Evolutionary conservation across 441 rosid species (phyloP), one percentile per base, ranked within the genome.

Genomic region (Capsella rubella): DNA sequence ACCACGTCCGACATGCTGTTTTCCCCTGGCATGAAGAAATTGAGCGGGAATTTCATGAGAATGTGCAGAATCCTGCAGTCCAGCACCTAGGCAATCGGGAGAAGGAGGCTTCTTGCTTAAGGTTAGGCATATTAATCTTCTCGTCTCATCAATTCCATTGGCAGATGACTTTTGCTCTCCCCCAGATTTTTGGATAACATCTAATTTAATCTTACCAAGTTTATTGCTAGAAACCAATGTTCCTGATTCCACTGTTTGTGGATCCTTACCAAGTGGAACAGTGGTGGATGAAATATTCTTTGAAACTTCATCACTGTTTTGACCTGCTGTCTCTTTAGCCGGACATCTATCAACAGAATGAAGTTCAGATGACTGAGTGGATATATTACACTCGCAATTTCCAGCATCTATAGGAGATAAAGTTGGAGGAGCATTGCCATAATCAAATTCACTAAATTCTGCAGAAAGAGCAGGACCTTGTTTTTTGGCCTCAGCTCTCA

Each of bases 21-120:
- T 82, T 58, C 50, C 77, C 45, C 68, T 50, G 64, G 65, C 76
- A 35, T 67, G 75, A 68, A 60, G 64, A 80, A 70, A 6, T 10
- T 55, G 73, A 73, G 45, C 52, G 5, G 39, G 28, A 56, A 50
- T 78, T 62, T 72, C 61, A 71, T 70, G 71, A 71, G 80, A 69
- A 61, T 43, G 60, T 47, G 83, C 76, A 80, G 63, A 73, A 78
- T 75, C 77, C 59, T 79, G 84, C 66, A 75, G 72, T 67, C 79
- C 65, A 77, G 66, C 80, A 78, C 72, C 80, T 60, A 76, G 60
- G 83, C 74, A 73, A 72, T 84, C 85, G 13, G 79, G 65, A 18
- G 69, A 57, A 6, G 88, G 90, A 10, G 86, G 87, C 78, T 87
- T 87, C 82, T 81, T 87, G 71, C 73, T 69, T 67, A 87, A 75